Evolutionary conservation across 2,329 filamentous ascomycete species (phyloP), one percentile per base, ranked within the genome.

Genomic region (Paraconiothyrium sp.): DNA sequence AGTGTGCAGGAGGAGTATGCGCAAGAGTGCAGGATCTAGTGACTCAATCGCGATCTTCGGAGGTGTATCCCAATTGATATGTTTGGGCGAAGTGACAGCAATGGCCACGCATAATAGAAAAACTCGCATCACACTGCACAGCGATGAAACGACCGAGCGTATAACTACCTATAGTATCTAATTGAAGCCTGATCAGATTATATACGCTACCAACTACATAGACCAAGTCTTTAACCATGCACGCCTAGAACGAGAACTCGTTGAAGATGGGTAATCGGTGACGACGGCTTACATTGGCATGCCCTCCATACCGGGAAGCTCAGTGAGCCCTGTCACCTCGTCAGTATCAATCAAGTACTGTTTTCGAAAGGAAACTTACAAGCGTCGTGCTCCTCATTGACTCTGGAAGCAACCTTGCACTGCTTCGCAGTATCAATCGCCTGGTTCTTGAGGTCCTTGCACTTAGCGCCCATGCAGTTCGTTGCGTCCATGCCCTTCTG

Each of bases 401-500:
- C 65, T 22, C 35, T 39, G 16, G 59, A 44, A 37, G 59, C 35
- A n/a, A 67, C 65, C 43, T 55, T 52, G 57, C 65, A 67, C 39
- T 59, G 57, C 62, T 67, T 67, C 4, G 60, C 65, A 16, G 22
- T n/a, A 20, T 60, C 59, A 34, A 66, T 63, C 9, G 54, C 54
- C 56, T 67, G 65, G 54, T 65, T 67, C 57, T 62, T 64, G 24
- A 67, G 52, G 49, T 60, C 59, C 54, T 62, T 64, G 61, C 65
- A 67, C 59, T 61, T 63, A 14, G 65, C 65, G n/a, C 65, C 65
- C 50, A 65, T 60, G 60, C 65, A 67, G 57, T 44, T 44, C 4
- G 57, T 37, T 13, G 62, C 62, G 66, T 72, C 70, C 70, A 72
- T 72, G 14, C 63, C 70, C 49, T 58, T 68, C 63, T 72, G 70